Evolutionary conservation across 352 stramenopile genomes (phyloP).

Genomic region (Phytophthora chlamydospora): DNA sequence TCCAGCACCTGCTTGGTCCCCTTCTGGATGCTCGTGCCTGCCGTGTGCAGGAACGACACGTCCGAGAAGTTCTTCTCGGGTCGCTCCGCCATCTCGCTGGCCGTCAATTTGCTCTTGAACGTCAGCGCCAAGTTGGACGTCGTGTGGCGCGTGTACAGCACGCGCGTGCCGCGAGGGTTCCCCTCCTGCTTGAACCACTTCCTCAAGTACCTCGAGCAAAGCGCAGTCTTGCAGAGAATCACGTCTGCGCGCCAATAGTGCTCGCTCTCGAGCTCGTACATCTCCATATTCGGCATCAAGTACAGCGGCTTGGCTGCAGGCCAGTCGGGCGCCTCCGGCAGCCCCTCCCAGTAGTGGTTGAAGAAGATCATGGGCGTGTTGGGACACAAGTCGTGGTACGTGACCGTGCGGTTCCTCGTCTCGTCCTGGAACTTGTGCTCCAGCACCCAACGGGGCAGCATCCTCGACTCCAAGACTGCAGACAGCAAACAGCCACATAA

Average conservation of each 20-base stretch:
- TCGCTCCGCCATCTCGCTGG: constrained; percentile 14
- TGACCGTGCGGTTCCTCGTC: constrained; percentile 24
- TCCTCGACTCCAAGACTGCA: constrained; percentile 47
- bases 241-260: constrained; percentile 55
- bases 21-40: constrained; percentile 54
- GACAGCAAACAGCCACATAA: not conserved
- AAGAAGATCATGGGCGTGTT: constrained; percentile 58
- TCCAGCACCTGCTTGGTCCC: constrained; percentile 46
- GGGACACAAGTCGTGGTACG: constrained; percentile 63
- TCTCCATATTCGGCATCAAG: constrained; percentile 66
- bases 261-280: constrained; percentile 57
- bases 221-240: constrained; percentile 56
- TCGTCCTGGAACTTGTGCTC: constrained; percentile 36
- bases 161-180: constrained; percentile 50
- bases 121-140: constrained; percentile 50
- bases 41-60: constrained; percentile 51
- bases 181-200: constrained; percentile 68
- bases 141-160: constrained; percentile 73
- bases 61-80: constrained; percentile 46
- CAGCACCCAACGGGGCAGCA: constrained; percentile 52
- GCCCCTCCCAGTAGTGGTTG: constrained; percentile 62
- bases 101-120: constrained; percentile 25
- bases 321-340: constrained; percentile 36
- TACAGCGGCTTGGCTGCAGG: constrained; percentile 51
- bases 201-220: constrained; percentile 45